Percentiles rank a stretch among this genome's conserved stretches.
Evolutionary conservation across 2,329 filamentous ascomycete species (phyloP).

Genomic region (Neonectria faginata): DNA sequence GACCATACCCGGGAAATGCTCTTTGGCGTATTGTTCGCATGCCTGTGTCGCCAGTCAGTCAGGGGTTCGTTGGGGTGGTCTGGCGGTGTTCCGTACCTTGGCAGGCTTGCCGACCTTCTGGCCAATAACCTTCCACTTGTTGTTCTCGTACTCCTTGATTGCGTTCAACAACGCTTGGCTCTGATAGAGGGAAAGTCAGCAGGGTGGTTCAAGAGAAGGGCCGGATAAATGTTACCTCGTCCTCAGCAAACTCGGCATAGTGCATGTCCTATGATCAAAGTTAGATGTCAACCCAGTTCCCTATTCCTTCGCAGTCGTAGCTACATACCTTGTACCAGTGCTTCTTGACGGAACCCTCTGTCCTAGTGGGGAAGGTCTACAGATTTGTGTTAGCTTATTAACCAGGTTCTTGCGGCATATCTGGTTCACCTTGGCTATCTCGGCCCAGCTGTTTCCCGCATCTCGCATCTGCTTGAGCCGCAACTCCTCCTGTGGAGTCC

Average conservation of each 20-base stretch:
- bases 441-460: constrained; percentile 92
- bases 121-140: constrained; percentile 98
- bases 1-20: constrained; percentile 78
- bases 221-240: constrained; percentile 75
- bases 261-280: constrained; percentile 84
- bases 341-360: constrained; percentile 98
- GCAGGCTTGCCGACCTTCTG: constrained; percentile 97
- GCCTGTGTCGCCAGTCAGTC: constrained; percentile 48
- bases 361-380: constrained; percentile 92
- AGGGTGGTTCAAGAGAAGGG: constrained; percentile 27
- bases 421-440: constrained; percentile 93
- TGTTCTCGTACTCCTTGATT: constrained; percentile 98
- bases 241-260: constrained; percentile 97
- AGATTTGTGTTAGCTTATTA: constrained; percentile 11
- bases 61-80: not conserved
- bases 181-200: constrained; percentile 56
- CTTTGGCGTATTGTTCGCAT: constrained; percentile 88
- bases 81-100: constrained; percentile 64
- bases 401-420: constrained; percentile 9
- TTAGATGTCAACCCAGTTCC: constrained; percentile 18
- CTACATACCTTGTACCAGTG: constrained; percentile 94
- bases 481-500: constrained; percentile 95
- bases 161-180: constrained; percentile 86
- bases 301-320: not conserved
- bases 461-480: constrained; percentile 95